Evolutionary conservation across 2,329 filamentous ascomycete genomes (phyloP).

Genomic region (Oidium heveae): DNA sequence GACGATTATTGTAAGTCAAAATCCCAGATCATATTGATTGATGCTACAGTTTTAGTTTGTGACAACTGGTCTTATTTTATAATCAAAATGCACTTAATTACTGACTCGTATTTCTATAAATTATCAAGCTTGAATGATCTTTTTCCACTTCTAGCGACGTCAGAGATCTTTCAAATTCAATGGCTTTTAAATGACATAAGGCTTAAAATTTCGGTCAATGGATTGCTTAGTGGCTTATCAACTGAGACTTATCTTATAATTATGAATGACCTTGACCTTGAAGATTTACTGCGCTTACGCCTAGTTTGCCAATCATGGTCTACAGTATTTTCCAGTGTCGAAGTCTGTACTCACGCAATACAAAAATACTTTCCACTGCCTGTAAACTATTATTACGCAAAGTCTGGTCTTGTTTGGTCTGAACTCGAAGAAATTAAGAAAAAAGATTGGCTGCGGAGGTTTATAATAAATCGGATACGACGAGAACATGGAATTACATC

Average conservation of each 20-base stretch:
- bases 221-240: conserved; percentile 3
- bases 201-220: background rate
- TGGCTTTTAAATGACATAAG: conserved; percentile 1
- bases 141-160: conserved; percentile 2
- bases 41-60: too few species aligned
- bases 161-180: conserved; percentile 5
- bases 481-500: conserved; percentile 2
- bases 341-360: conserved; percentile 5
- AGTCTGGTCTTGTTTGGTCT: background rate
- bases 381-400: background rate
- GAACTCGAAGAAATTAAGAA: background rate
- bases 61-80: too few species aligned
- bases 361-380: conserved; percentile 4
- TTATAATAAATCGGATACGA: background rate
- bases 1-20: too few species aligned
- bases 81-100: too few species aligned
- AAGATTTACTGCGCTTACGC: conserved; percentile 7
- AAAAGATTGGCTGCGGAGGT: conserved; percentile 1
- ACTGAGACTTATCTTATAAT: conserved; percentile 7
- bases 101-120: background rate
- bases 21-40: too few species aligned
- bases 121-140: conserved; percentile 5
- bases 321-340: conserved; percentile 4
- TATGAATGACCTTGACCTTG: conserved; percentile 6
- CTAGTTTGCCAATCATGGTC: conserved; percentile 8